Percentiles rank a stretch among this genome's conserved stretches.
These are phyloP conservation scores for Filobasidium uniguttulatum DNA, from an alignment of 1,284 basidiomycete species.

Conservation along the genomic window DNA sequence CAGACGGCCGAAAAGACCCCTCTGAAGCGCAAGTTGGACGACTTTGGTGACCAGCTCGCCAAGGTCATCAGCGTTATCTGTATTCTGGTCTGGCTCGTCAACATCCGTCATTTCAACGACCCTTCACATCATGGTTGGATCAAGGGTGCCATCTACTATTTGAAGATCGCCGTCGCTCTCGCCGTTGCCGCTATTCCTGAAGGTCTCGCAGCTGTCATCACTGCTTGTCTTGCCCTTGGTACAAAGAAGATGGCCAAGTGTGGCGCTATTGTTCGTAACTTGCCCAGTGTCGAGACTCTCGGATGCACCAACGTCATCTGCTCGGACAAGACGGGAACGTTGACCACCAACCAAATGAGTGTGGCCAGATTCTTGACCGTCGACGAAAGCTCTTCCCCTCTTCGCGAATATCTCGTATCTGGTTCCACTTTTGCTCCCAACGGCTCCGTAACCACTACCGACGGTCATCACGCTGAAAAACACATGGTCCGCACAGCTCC, in stretches of 20 bases:
- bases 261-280: constrained; percentile 86
- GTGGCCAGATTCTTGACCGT: constrained; percentile 73
- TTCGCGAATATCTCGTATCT: constrained; percentile 64
- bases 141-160: constrained; percentile 90
- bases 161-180: constrained; percentile 92
- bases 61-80: constrained; percentile 94
- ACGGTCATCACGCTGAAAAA: constrained; percentile 46
- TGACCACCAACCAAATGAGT: constrained; percentile 94
- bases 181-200: constrained; percentile 94
- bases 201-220: constrained; percentile 88
- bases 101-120: constrained; percentile 84
- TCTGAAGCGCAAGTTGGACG: constrained; percentile 85
- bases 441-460: constrained; percentile 54
- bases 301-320: constrained; percentile 95
- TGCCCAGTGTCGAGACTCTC: constrained; percentile 91
- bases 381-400: constrained; percentile 43
- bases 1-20: constrained; percentile 71
- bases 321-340: constrained; percentile 85
- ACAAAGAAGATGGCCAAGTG: constrained; percentile 97
- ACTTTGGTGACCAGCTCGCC: constrained; percentile 88
- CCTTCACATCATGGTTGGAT: constrained; percentile 74
- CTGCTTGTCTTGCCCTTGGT: constrained; percentile 85
- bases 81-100: constrained; percentile 88
- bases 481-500: constrained; percentile 53
- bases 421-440: constrained; percentile 78